Evolutionary conservation across 106 monocot species (phyloP), one percentile per base, ranked within the genome.

Genomic region (Posidonia australis): DNA sequence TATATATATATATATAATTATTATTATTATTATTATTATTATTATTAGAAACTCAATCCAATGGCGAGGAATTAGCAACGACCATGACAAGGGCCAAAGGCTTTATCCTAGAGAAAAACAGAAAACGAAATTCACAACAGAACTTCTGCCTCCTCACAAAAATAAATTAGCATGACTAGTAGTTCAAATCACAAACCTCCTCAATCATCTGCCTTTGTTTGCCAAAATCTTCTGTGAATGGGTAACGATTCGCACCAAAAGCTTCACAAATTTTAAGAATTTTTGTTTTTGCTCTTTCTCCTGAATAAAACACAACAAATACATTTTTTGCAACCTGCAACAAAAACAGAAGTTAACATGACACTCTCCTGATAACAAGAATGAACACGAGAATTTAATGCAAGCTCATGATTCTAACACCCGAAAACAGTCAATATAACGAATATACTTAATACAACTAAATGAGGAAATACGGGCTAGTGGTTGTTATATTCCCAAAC

Each of bases 211-310:
- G 84, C 46, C 78, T 68, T 73, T 90, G 96, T 72, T 83, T 90
- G 73, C 77, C 71, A 25, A 83, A n/a, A 9, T 98, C 90, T 28
- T 98, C 96, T 45, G 81, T 76, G 65, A 90, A 90, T 67, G 84
- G 84, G 57, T 98, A 98, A 27, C 96, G 79, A 67, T 90, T 90
- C 64, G 96, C 96, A 67, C 85, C 83, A 83, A 98, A 98, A 65
- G 87, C 96, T 79, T 98, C 90, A 71, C 96, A 98, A 53, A 98
- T 98, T 82, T 98, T 98, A 18, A 98, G 74, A 69, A 90, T 90
- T 70, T 98, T 98, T 56, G 75, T 57, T 74, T 98, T 98, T 76
- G 96, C 90, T 83, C 87, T 90, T 61, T 90, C 96, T 68, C 96
- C 96, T 71, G 96, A 98, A 65, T 80, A 90, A 70, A 98, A 98